phyloP scores from a whole-genome alignment of 2,329 filamentous ascomycete species.

The Trichoderma lentiforme region DNA sequence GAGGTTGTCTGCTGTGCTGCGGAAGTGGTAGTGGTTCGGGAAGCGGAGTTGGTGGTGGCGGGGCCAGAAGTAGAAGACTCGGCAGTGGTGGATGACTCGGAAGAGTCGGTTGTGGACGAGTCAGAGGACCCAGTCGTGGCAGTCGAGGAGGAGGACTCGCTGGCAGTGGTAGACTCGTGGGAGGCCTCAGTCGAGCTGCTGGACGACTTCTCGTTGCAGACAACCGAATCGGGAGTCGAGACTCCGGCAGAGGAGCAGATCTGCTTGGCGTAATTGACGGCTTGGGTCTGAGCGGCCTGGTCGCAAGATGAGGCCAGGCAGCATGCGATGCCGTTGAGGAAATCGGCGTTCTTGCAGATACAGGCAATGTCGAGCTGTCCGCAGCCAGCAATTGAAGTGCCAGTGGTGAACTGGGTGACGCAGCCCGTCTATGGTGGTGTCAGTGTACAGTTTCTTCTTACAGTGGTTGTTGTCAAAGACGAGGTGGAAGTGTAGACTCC shows the following conservation, averaged over 20 bases:
- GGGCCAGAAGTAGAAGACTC: background rate
- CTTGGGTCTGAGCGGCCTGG: constrained; percentile 30
- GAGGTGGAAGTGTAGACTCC: background rate
- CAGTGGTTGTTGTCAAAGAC: background rate
- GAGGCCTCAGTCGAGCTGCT: constrained; percentile 16
- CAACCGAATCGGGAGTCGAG: constrained; percentile 35
- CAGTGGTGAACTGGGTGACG: constrained; percentile 33
- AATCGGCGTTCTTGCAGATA: constrained; percentile 40
- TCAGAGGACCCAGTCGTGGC: constrained; percentile 10
- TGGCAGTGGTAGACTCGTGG: constrained; percentile 7
- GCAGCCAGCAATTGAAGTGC: constrained; percentile 38
- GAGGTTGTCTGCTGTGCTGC: background rate
- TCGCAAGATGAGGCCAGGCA: constrained; percentile 38
- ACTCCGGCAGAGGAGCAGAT: constrained; percentile 39
- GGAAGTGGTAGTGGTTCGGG: constrained; percentile 8
- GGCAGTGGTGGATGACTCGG: background rate
- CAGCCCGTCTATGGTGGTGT: constrained; percentile 30
- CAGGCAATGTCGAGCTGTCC: constrained; percentile 38
- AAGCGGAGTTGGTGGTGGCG: constrained; percentile 12
- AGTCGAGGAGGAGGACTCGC: constrained; percentile 3
- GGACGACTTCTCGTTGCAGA: constrained; percentile 29
- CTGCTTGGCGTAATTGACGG: constrained; percentile 37
- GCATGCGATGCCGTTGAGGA: constrained; percentile 42
- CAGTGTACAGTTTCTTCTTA: background rate
- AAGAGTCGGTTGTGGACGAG: constrained; percentile 16